These are phyloP conservation scores for Meyerozyma elateridarum DNA, from an alignment of 1,139 yeast genomes.

Conservation along the genomic window DNA sequence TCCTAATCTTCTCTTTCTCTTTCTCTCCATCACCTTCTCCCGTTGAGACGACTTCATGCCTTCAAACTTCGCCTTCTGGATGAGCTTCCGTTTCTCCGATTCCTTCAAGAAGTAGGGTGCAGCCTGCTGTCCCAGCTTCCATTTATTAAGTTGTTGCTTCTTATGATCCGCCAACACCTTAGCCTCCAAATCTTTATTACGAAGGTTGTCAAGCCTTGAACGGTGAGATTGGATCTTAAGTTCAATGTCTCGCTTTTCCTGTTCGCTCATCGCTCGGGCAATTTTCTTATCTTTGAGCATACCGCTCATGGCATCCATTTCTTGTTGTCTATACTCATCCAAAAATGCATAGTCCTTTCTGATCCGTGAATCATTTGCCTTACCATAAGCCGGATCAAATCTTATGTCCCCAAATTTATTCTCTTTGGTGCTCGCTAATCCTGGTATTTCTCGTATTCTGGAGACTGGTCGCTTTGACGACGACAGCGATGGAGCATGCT, in stretches of 20 bases:
- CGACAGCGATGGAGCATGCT: conserved; percentile 78
- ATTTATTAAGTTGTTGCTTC: conserved; percentile 39
- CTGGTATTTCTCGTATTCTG: conserved; percentile 69
- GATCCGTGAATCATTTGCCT: conserved; percentile 61
- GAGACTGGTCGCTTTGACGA: conserved; percentile 73
- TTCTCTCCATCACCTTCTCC: conserved; percentile 85
- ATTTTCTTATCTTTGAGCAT: conserved; percentile 56
- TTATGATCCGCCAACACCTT: conserved; percentile 55
- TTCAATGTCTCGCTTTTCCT: conserved; percentile 53
- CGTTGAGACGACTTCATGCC: conserved; percentile 78
- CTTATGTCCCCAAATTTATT: conserved; percentile 64
- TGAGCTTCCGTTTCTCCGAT: conserved; percentile 75
- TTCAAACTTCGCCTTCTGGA: conserved; percentile 86
- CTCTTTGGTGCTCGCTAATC: conserved; percentile 45
- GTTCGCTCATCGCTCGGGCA: conserved; percentile 33
- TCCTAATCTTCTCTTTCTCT: conserved; percentile 89
- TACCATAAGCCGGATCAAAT: conserved; percentile 86
- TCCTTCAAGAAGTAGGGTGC: conserved; percentile 64
- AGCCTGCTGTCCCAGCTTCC: conserved; percentile 46
- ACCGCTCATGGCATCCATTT: conserved; percentile 55
- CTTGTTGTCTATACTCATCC: conserved; percentile 77
- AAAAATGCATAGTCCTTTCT: conserved; percentile 78
- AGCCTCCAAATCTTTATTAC: conserved; percentile 70
- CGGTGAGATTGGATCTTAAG: conserved; percentile 55
- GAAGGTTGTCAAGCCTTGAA: conserved; percentile 73